Conservation (phyloP, 2,329 filamentous ascomycete species). For the Pseudocercospora vitis region DNA sequence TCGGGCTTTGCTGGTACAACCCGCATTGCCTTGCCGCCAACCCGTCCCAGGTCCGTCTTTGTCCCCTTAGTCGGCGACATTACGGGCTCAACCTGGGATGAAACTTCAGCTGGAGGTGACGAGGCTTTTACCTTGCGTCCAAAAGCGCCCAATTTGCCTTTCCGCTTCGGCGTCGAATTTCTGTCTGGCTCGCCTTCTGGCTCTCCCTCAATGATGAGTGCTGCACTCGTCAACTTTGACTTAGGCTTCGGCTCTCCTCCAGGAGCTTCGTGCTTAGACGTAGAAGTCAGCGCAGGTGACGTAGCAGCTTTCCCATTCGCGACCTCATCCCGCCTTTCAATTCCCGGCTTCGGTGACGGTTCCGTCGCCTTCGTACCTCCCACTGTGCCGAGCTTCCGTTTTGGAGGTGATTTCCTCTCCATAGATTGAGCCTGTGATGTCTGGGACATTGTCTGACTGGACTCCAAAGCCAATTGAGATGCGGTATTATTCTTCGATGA, state of each 20-base stretch:
- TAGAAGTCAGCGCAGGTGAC: no score
- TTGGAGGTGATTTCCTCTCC: neutral
- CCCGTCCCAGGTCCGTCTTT: conserved; percentile 8
- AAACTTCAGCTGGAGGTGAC: no score
- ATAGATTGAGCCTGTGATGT: neutral
- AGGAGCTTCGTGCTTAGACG: neutral
- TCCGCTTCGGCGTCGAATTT: neutral
- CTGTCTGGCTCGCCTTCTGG: neutral
- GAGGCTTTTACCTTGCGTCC: neutral
- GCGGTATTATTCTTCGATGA: conserved; percentile 7
- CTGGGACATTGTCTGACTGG: conserved; percentile 6
- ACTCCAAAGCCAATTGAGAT: conserved; percentile 16
- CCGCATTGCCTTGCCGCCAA: conserved; percentile 8
- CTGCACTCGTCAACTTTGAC: neutral
- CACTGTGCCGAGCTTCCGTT: conserved; percentile 25
- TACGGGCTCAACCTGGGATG: no score
- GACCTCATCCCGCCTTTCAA: neutral
- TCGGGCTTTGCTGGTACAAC: no score
- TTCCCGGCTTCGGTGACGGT: neutral
- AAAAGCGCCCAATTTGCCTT: conserved; percentile 11
- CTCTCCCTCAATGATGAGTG: neutral
- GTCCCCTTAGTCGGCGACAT: neutral
- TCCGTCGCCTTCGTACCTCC: conserved; percentile 17
- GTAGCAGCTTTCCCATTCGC: no score
- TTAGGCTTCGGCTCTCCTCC: neutral